Conservation (phyloP, 2,329 filamentous ascomycete genomes). For the Fusarium nygamai region DNA sequence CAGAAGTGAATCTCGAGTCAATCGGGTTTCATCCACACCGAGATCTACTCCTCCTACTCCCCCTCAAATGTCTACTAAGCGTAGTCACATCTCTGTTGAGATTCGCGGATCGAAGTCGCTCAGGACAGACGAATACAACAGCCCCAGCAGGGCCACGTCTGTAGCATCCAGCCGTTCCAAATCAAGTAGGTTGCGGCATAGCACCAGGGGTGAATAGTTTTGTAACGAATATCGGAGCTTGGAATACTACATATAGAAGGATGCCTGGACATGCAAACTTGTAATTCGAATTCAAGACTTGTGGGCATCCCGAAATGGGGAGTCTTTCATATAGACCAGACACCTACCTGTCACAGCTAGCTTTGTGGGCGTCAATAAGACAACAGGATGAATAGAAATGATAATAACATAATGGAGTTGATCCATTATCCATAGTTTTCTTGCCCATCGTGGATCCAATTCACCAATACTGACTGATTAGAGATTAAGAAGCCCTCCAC, state of each 20-base stretch:
- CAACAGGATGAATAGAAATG: not conserved
- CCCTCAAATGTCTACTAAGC: not conserved
- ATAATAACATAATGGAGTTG: not conserved
- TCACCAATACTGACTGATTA: not conserved
- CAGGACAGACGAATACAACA: not conserved
- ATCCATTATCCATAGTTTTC: not conserved
- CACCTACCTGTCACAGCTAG: not conserved
- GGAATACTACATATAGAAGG: not conserved
- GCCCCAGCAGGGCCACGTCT: not conserved
- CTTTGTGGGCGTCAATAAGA: not conserved
- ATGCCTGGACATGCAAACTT: not conserved
- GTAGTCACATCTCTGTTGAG: conserved; percentile 14
- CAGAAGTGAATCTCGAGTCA: conserved; percentile 1
- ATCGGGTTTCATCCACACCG: not conserved
- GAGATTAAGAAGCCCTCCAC: not conserved
- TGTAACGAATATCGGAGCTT: not conserved
- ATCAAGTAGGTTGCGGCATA: conserved; percentile 27
- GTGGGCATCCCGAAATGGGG: not conserved
- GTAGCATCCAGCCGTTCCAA: not conserved
- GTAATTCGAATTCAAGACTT: not conserved
- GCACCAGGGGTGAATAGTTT: not conserved
- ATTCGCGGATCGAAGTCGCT: conserved; percentile 19
- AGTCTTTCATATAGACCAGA: not conserved
- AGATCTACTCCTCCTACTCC: not conserved
- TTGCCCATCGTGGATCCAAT: not conserved